Evolutionary conservation across 1,284 basidiomycete genomes (phyloP), one percentile per base, ranked within the genome.

Genomic region (Leccinum variabile): DNA sequence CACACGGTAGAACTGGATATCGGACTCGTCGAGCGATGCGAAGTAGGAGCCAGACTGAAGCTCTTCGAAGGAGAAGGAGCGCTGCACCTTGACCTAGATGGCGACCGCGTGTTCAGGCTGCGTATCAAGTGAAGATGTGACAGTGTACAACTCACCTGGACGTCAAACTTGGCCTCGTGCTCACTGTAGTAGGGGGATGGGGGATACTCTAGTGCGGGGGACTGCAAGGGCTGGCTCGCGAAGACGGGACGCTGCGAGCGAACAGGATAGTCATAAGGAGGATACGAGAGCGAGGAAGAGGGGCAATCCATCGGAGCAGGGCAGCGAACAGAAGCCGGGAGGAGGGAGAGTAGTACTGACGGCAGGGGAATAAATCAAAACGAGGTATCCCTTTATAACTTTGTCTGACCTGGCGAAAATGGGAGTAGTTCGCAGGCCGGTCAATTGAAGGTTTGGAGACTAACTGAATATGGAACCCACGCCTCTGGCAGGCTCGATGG

Each of bases 41-140:
- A 74, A 70, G 67, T 72, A 77, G 2, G 74, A 60, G 18, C 74
- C 74, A 0, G 75, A 77, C 56, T 74, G 75, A 18, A 74, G 70
- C 56, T 77, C 75, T 53, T 74, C 72, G 46, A 76, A 74, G 2
- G 74, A 68, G 44, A 76, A 73, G 49, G 74, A 65, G 22, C 72
- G 72, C 37, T 74, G 73, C 0, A 75, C 72, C 2, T 67, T 72
- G 55, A 75, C 64, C 75, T 70, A 25, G 1, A 37, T 46, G 58
- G 61, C 56, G n/a, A 50, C 35, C 25, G 66, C 33, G 50, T 37
- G 58, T 62, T 59, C 13, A 59, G 28, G 28, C 46, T 50, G 61
- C 3, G 61, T 9, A 32, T 32, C 28, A 1, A 5, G 25, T 16
- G 11, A 37, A 54, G 28, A 35, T 0, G 50, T 30, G 25, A 22